phyloP scores from a whole-genome alignment of 2,329 filamentous ascomycete species.

The Plenodomus biglobosus region DNA sequence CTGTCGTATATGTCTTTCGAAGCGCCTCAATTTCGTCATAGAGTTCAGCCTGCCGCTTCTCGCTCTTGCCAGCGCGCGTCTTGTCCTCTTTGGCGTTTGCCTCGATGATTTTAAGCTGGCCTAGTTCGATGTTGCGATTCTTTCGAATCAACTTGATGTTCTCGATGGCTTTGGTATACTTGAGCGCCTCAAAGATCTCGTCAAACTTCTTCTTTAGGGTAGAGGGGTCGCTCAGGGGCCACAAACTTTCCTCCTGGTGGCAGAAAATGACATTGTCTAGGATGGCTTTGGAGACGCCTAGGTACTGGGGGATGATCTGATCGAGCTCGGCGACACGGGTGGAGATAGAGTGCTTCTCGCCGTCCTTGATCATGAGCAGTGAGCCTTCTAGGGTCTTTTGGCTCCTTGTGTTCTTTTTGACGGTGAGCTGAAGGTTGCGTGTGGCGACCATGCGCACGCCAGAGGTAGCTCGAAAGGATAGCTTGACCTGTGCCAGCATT shows the following conservation, averaged over 20 bases:
- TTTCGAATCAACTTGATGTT: slow-evolving; percentile 88
- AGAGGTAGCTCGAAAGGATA: slow-evolving; percentile 79
- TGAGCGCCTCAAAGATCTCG: slow-evolving; percentile 94
- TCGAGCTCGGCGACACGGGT: slow-evolving; percentile 81
- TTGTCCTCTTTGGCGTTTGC: slow-evolving; percentile 80
- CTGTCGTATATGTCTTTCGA: slow-evolving; percentile 22
- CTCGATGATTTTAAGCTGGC: slow-evolving; percentile 72
- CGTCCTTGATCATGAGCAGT: slow-evolving; percentile 73
- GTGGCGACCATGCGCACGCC: slow-evolving; percentile 80
- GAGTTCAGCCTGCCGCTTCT: slow-evolving; percentile 58
- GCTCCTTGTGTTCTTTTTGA: slow-evolving; percentile 75
- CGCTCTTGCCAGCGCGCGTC: slow-evolving; percentile 70
- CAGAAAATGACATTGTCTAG: slow-evolving; percentile 97
- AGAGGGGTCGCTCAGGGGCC: slow-evolving; percentile 88
- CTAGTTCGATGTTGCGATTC: slow-evolving; percentile 74
- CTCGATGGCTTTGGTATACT: slow-evolving; percentile 96
- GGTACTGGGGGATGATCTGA: slow-evolving; percentile 76
- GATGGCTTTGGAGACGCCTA: slow-evolving; percentile 87
- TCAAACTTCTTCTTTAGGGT: slow-evolving; percentile 92
- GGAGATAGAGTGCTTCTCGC: slow-evolving; percentile 77
- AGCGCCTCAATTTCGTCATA: slow-evolving; percentile 64
- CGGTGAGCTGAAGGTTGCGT: slow-evolving; percentile 79
- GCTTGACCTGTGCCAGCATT: slow-evolving; percentile 85
- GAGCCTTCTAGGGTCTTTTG: slow-evolving; percentile 85
- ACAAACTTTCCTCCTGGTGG: slow-evolving; percentile 95